Percentiles rank a stretch among this genome's conserved stretches.
These are phyloP conservation scores for Funneliformis mosseae DNA, from an alignment of 192 early-diverging fungal species.

Conservation along the genomic window DNA sequence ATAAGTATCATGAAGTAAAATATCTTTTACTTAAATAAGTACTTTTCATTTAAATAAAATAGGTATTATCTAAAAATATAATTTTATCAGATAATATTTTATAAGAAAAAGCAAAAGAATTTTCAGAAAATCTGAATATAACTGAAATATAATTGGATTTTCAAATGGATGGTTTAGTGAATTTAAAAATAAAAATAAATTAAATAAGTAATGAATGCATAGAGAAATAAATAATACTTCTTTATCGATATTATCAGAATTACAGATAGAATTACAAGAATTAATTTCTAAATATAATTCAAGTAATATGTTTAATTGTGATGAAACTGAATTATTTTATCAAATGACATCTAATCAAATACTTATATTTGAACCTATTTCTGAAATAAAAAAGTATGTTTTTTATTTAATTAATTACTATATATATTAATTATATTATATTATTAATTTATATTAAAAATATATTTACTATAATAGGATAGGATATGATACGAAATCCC, in stretches of 20 bases:
- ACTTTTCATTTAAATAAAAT: too few relatives aligned
- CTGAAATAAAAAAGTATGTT: neutral
- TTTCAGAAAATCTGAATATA: neutral
- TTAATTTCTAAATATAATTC: neutral
- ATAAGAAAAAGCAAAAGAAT: neutral
- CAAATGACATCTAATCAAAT: neutral
- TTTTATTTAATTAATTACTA: too few relatives aligned
- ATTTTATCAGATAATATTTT: neutral
- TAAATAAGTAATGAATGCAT: neutral
- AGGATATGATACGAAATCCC: too few relatives aligned
- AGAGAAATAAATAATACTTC: neutral
- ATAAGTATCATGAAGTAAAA: too few relatives aligned
- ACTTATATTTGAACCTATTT: neutral
- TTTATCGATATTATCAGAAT: neutral
- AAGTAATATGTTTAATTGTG: neutral
- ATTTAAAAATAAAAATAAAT: neutral
- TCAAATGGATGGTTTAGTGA: neutral
- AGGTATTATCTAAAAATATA: too few relatives aligned
- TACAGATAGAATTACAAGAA: neutral
- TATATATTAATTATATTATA: too few relatives aligned
- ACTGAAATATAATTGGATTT: neutral
- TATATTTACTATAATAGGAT: too few relatives aligned
- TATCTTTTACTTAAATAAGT: too few relatives aligned
- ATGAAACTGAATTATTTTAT: slow-evolving; percentile 10
- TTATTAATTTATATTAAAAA: too few relatives aligned